phyloP scores from a whole-genome alignment of 2,329 filamentous ascomycete species.

The Aureobasidium sp. region DNA sequence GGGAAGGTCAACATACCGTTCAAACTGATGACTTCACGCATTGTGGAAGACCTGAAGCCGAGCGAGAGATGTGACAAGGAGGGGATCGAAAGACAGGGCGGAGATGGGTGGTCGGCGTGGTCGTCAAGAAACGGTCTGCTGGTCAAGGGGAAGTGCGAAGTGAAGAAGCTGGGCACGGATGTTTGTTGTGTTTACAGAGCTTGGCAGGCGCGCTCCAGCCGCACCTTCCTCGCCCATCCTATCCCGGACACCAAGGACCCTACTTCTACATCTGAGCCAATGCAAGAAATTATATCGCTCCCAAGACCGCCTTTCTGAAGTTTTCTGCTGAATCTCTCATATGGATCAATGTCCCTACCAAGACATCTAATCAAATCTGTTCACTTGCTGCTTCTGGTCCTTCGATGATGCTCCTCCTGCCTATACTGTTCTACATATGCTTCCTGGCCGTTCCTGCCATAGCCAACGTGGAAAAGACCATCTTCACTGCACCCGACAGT shows the following conservation, averaged over 20 bases:
- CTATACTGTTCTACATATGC: conserved; percentile 7
- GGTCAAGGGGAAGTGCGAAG: conserved; percentile 16
- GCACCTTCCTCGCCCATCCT: background rate
- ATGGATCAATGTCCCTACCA: background rate
- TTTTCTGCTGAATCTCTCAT: background rate
- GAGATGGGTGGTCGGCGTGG: conserved; percentile 14
- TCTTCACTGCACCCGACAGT: conserved; percentile 68
- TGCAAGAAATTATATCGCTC: background rate
- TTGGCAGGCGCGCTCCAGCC: background rate
- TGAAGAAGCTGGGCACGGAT: conserved; percentile 13
- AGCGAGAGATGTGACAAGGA: conserved; percentile 11
- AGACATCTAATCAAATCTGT: background rate
- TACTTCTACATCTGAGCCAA: background rate
- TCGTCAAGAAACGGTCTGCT: conserved; percentile 18
- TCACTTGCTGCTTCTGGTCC: background rate
- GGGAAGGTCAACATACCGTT: conserved; percentile 60
- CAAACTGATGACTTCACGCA: conserved; percentile 99
- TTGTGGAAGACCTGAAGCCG: conserved; percentile 46
- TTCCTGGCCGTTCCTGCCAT: conserved; percentile 22
- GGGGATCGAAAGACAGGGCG: conserved; percentile 1
- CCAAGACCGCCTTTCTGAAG: background rate
- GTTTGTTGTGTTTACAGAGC: background rate
- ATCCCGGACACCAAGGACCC: background rate
- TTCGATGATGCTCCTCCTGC: conserved; percentile 11
- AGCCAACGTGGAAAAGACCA: conserved; percentile 85